phyloP scores from a whole-genome alignment of 202 grass and related monocot genomes.

The Bolboschoenoplectus hybrid region DNA sequence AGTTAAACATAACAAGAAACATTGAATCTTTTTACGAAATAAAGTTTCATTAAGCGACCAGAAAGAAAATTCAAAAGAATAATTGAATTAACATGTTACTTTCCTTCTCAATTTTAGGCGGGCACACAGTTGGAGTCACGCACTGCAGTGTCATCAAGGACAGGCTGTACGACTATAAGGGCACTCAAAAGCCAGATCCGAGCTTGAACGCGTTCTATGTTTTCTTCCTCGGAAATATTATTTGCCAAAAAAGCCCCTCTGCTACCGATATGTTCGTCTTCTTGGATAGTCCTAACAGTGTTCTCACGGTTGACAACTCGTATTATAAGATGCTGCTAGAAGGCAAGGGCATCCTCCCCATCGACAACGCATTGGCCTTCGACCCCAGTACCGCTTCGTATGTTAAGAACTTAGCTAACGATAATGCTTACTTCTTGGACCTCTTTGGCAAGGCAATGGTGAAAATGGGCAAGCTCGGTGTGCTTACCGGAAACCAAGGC shows the following conservation, averaged over 20 bases:
- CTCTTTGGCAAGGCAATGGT: slow-evolving; percentile 42
- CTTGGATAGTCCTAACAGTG: slow-evolving; percentile 53
- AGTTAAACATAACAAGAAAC: not conserved
- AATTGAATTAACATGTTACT: not conserved
- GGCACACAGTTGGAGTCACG: slow-evolving; percentile 68
- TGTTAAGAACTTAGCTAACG: slow-evolving; percentile 37
- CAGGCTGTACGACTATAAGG: slow-evolving; percentile 49
- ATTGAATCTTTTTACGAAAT: not conserved
- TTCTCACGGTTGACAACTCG: slow-evolving; percentile 40
- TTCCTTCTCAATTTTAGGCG: slow-evolving; percentile 40
- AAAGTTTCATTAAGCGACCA: not conserved
- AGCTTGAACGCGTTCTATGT: slow-evolving; percentile 36
- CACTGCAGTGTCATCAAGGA: slow-evolving; percentile 54
- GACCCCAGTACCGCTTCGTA: slow-evolving; percentile 40
- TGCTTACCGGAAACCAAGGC: slow-evolving; percentile 52
- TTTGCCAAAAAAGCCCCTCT: slow-evolving; percentile 45
- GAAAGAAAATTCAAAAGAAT: not conserved
- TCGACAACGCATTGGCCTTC: slow-evolving; percentile 53
- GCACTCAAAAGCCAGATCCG: slow-evolving; percentile 49
- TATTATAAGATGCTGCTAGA: slow-evolving; percentile 53
- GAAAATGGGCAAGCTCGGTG: slow-evolving; percentile 55
- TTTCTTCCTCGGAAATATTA: slow-evolving; percentile 36
- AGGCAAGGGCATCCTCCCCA: slow-evolving; percentile 45
- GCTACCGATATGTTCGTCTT: slow-evolving; percentile 38
- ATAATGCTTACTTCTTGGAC: slow-evolving; percentile 36